Conservation (phyloP, 768 basidiomycete species). For the Amanita fuliginea region DNA sequence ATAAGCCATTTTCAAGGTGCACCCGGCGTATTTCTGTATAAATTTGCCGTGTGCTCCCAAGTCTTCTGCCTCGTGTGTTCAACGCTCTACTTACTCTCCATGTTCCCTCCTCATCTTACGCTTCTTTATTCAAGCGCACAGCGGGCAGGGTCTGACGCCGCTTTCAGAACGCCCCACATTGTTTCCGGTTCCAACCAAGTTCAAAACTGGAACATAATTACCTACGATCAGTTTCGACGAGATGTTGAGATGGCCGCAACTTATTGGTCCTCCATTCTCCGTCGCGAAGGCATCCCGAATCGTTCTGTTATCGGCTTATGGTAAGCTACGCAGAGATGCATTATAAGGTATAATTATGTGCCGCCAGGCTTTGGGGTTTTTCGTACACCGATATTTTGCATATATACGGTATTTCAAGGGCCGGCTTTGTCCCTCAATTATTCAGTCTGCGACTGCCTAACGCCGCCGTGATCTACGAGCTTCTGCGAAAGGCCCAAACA, state of each 20-base stretch:
- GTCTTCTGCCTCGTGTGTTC: neutral
- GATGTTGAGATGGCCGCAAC: conserved; percentile 59
- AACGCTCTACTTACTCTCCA: conserved; percentile 1
- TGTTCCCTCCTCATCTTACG: conserved; percentile 11
- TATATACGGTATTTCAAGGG: conserved; percentile 65
- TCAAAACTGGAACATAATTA: conserved; percentile 47
- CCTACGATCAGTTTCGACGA: conserved; percentile 49
- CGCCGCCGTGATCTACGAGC: conserved; percentile 57
- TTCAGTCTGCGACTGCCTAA: conserved; percentile 73
- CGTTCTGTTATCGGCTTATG: conserved; percentile 64
- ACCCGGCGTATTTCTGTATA: neutral
- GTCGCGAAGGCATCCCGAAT: conserved; percentile 30
- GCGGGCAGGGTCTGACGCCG: conserved; percentile 35
- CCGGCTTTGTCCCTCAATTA: conserved; percentile 68
- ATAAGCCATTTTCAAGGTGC: neutral
- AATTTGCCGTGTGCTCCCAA: neutral
- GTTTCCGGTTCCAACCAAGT: conserved; percentile 31
- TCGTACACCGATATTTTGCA: conserved; percentile 61
- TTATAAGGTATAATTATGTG: neutral
- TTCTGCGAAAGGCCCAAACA: conserved; percentile 51
- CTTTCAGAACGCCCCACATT: conserved; percentile 49
- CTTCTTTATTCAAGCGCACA: conserved; percentile 46
- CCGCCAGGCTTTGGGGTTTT: conserved; percentile 61
- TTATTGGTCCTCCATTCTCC: conserved; percentile 48
- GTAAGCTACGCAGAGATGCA: conserved; percentile 21